phyloP scores from a whole-genome alignment of 2,329 filamentous ascomycete species.

The Incumbomyces delicatus region DNA sequence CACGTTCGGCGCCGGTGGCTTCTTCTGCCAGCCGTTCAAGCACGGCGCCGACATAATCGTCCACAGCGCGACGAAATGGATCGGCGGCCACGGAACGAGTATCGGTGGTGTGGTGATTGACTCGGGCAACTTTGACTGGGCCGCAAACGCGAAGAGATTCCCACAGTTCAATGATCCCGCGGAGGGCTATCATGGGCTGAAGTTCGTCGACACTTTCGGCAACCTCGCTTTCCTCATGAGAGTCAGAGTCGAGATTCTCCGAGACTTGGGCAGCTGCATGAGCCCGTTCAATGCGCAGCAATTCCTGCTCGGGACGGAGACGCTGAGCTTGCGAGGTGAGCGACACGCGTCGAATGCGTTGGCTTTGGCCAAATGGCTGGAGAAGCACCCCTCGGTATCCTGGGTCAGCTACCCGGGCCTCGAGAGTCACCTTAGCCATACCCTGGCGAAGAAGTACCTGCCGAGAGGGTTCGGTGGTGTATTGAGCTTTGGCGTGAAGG shows the following conservation, averaged over 20 bases:
- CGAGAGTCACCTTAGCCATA: conserved; percentile 69
- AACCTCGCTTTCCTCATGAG: conserved; percentile 72
- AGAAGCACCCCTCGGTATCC: conserved; percentile 69
- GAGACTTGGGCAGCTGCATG: conserved; percentile 71
- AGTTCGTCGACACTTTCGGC: conserved; percentile 91
- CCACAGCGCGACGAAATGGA: conserved; percentile 88
- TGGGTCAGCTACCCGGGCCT: conserved; percentile 95
- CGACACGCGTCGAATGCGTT: conserved; percentile 78
- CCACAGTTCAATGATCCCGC: conserved; percentile 85
- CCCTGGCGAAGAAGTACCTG: conserved; percentile 76
- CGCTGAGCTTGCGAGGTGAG: conserved; percentile 75
- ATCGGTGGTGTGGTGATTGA: conserved; percentile 71
- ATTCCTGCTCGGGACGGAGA: conserved; percentile 80
- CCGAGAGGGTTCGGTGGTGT: conserved; percentile 79
- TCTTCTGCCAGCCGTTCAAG: conserved; percentile 71
- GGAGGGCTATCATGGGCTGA: conserved; percentile 83
- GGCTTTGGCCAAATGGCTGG: conserved; percentile 69
- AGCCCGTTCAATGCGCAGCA: conserved; percentile 92
- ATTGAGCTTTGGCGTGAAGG: conserved; percentile 86
- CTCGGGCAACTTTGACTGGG: conserved; percentile 79
- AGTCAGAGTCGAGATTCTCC: conserved; percentile 77
- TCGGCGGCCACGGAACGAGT: conserved; percentile 80
- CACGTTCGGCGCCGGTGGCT: conserved; percentile 82
- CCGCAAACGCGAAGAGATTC: conserved; percentile 70
- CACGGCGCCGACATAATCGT: conserved; percentile 84